These are phyloP conservation scores for Oenanthe javanica DNA, from an alignment of 140 eudicot genomes.

Conservation along the genomic window DNA sequence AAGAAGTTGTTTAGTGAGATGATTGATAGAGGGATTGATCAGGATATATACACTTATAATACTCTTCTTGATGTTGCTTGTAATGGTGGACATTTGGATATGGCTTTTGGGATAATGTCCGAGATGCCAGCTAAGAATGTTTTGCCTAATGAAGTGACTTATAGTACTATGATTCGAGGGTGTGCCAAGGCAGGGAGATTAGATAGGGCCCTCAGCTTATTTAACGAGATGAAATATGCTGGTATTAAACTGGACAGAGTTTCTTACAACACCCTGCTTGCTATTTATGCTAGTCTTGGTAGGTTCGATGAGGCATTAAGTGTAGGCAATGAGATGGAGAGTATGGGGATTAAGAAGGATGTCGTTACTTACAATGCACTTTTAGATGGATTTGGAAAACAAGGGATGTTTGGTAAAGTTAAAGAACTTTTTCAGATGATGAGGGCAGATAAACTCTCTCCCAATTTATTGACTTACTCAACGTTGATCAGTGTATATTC, in stretches of 20 bases:
- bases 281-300: constrained; percentile 86
- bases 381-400: constrained; percentile 89
- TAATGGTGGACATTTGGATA: constrained; percentile 79
- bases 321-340: constrained; percentile 85
- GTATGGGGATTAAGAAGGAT: constrained; percentile 70
- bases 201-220: constrained; percentile 64
- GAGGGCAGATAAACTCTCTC: constrained; percentile 54
- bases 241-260: constrained; percentile 76
- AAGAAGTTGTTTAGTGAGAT: constrained; percentile 61
- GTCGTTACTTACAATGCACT: constrained; percentile 94
- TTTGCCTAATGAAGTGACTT: constrained; percentile 84
- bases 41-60: constrained; percentile 83
- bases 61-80: constrained; percentile 90
- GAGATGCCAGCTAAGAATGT: constrained; percentile 71
- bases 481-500: constrained; percentile 75
- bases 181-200: constrained; percentile 78
- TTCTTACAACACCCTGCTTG: constrained; percentile 66
- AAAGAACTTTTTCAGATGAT: constrained; percentile 64
- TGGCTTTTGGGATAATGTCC: constrained; percentile 79
- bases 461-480: constrained; percentile 77
- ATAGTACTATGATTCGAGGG: constrained; percentile 88
- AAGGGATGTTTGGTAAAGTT: constrained; percentile 79
- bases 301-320: constrained; percentile 82
- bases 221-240: constrained; percentile 70
- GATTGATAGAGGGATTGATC: constrained; percentile 74